A percentile compares a stretch with the other conserved stretches of the same genome.
phyloP scores from a whole-genome alignment of 2,329 filamentous ascomycete genomes.

The Talaromyces sp. region DNA sequence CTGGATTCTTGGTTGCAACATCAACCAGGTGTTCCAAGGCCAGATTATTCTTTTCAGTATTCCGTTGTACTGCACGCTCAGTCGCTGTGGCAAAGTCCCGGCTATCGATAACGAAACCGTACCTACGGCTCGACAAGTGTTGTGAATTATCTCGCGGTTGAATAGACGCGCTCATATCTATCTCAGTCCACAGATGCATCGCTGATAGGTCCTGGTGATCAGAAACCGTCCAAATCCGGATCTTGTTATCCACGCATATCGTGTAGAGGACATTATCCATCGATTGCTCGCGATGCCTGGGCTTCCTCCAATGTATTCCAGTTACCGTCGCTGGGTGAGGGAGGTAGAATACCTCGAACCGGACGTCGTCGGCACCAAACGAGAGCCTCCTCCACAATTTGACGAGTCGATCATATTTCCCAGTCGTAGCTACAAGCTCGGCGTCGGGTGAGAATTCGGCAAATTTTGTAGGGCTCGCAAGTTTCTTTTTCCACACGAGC shows the following conservation, averaged over 20 bases:
- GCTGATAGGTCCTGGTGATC: conserved; percentile 69
- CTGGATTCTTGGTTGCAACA: conserved; percentile 77
- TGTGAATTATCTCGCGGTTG: conserved; percentile 50
- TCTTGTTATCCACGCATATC: conserved; percentile 71
- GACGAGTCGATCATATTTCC: conserved; percentile 73
- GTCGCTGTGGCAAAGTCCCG: conserved; percentile 74
- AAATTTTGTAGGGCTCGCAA: conserved; percentile 70
- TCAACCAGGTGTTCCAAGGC: conserved; percentile 81
- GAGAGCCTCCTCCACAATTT: conserved; percentile 90
- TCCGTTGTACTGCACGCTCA: conserved; percentile 67
- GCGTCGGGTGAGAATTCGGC: conserved; percentile 83
- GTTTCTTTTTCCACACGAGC: conserved; percentile 67
- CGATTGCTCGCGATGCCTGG: conserved; percentile 71
- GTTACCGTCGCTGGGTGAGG: conserved; percentile 80
- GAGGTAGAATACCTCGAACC: conserved; percentile 88
- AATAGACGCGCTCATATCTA: conserved; percentile 73
- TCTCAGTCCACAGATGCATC: conserved; percentile 73
- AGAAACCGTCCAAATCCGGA: conserved; percentile 79
- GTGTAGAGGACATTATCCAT: conserved; percentile 89
- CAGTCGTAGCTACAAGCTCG: conserved; percentile 77
- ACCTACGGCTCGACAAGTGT: conserved; percentile 50
- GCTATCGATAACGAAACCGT: conserved; percentile 78
- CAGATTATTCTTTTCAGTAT: conserved; percentile 61
- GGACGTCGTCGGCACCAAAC: conserved; percentile 76
- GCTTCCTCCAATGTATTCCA: conserved; percentile 78